Percentiles rank a stretch among this genome's conserved stretches.
phyloP scores from a whole-genome alignment of 2,329 filamentous ascomycete genomes.

The Penicillium crustosum region DNA sequence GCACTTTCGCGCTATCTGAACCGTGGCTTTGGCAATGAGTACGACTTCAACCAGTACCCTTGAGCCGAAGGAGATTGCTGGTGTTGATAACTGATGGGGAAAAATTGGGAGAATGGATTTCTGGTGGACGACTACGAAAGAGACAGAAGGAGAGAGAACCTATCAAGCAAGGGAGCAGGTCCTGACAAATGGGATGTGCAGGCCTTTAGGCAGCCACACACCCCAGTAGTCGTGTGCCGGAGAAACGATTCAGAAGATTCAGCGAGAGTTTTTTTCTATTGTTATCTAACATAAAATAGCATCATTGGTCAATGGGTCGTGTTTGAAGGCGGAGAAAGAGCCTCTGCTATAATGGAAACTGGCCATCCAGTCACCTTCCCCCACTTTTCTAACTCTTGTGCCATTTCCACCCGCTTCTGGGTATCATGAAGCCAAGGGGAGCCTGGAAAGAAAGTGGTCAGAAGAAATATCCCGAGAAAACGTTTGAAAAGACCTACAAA shows the following conservation, averaged over 20 bases:
- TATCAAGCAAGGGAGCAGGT: too few relatives aligned
- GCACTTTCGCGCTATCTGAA: conserved; percentile 53
- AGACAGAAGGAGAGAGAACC: too few relatives aligned
- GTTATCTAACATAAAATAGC: too few relatives aligned
- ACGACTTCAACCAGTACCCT: conserved; percentile 57
- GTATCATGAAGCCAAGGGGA: not conserved
- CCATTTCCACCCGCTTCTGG: not conserved
- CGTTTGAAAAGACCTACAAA: not conserved
- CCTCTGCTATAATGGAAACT: not conserved
- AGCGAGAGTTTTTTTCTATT: too few relatives aligned
- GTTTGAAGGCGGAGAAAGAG: not conserved
- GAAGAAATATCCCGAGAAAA: not conserved
- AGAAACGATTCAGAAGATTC: too few relatives aligned
- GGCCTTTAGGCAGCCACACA: too few relatives aligned
- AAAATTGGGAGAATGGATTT: too few relatives aligned
- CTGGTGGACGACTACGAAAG: too few relatives aligned
- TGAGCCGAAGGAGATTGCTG: not conserved
- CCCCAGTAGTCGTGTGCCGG: too few relatives aligned
- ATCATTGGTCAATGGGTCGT: not conserved
- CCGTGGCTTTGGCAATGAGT: conserved; percentile 60
- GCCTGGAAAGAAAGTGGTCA: not conserved
- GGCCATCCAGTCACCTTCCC: not conserved
- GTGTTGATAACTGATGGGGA: not conserved
- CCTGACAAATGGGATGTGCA: too few relatives aligned
- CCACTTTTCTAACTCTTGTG: not conserved